Conservation (phyloP, 495 filamentous ascomycete species). For the Xylaria palmicola region DNA sequence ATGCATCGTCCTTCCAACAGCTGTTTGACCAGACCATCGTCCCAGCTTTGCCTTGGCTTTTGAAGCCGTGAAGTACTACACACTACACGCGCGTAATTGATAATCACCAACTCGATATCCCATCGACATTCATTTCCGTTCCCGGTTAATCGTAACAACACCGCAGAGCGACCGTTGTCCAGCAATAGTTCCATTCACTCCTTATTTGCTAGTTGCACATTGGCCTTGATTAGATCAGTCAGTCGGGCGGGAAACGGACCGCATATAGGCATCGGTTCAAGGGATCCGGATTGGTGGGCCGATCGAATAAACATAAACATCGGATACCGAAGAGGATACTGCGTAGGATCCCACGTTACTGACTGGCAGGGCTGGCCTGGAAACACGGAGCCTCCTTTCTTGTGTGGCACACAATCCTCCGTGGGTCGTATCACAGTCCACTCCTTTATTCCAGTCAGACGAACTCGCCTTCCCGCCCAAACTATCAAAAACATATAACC, state of each 20-base stretch:
- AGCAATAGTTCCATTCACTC: background rate
- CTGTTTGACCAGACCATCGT: background rate
- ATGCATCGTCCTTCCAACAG: background rate
- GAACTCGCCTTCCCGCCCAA: background rate
- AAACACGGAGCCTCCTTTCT: constrained; percentile 21
- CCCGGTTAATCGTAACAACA: background rate
- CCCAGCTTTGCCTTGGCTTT: background rate
- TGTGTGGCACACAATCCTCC: constrained; percentile 26
- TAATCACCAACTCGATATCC: background rate
- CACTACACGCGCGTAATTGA: background rate
- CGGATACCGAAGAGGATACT: constrained; percentile 14
- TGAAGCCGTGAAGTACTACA: background rate
- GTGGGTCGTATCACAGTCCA: constrained; percentile 1
- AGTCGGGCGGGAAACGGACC: background rate
- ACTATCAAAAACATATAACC: constrained; percentile 8
- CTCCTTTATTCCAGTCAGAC: constrained; percentile 2
- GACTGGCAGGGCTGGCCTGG: constrained; percentile 16
- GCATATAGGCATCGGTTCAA: background rate
- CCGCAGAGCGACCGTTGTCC: background rate
- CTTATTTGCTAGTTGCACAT: background rate
- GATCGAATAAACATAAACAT: background rate
- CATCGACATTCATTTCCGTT: background rate
- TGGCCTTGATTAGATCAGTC: background rate
- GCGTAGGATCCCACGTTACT: constrained; percentile 19
- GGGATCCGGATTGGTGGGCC: background rate